phyloP scores from a whole-genome alignment of 495 filamentous ascomycete species.

The Hypoxylon rickii region DNA sequence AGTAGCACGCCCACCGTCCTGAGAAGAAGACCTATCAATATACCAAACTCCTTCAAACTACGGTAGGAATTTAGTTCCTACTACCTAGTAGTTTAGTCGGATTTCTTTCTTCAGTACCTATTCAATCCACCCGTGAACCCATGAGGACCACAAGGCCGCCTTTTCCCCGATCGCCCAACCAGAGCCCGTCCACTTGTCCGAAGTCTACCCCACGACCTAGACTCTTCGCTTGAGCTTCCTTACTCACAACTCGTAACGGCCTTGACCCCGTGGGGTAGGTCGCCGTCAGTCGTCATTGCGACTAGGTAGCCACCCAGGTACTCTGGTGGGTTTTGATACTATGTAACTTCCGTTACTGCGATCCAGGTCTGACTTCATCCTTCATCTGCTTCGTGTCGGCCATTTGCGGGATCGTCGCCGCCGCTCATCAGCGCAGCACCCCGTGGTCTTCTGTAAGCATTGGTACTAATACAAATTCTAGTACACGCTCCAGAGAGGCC shows the following conservation, averaged over 20 bases:
- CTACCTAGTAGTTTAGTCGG: conserved; percentile 2
- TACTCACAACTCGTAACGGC: conserved; percentile 17
- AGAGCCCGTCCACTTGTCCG: conserved; percentile 49
- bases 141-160: conserved; percentile 20
- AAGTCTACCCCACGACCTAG: conserved; percentile 39
- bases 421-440: conserved; percentile 2
- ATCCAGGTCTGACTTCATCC: conserved; percentile 26
- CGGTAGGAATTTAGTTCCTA: conserved; percentile 10
- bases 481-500: not conserved
- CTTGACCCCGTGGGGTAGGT: conserved; percentile 33
- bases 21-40: too few relatives aligned
- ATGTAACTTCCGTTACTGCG: conserved; percentile 10
- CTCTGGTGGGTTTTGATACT: conserved; percentile 15
- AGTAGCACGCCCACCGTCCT: not conserved
- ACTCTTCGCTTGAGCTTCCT: conserved; percentile 19
- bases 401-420: conserved; percentile 8
- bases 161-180: conserved; percentile 43
- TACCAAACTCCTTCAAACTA: conserved; percentile 16
- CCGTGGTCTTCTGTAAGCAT: conserved; percentile 17
- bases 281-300: conserved; percentile 21
- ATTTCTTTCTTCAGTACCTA: conserved; percentile 12
- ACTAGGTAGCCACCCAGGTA: conserved; percentile 8
- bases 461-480: conserved; percentile 26
- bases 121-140: conserved; percentile 17
- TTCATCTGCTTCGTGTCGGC: conserved; percentile 7